phyloP scores from a whole-genome alignment of 192 early-diverging fungal species.

The Rhizophagus sp. region DNA sequence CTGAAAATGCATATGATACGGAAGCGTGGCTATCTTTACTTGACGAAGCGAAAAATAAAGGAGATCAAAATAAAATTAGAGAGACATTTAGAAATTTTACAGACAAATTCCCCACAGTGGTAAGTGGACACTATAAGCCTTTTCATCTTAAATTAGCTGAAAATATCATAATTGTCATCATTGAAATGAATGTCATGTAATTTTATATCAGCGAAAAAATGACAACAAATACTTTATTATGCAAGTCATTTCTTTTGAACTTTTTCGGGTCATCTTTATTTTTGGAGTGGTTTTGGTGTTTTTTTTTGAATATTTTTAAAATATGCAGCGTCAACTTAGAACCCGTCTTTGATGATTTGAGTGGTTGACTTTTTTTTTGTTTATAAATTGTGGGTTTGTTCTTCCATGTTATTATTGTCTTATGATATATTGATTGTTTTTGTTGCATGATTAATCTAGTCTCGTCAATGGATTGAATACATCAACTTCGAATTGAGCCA shows the following conservation, averaged over 20 bases:
- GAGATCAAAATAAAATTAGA: conserved; percentile 57
- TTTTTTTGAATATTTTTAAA: no score
- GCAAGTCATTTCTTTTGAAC: no score
- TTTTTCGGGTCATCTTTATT: no score
- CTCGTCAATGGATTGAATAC: conserved; percentile 75
- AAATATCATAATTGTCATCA: background rate
- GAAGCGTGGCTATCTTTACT: conserved; percentile 71
- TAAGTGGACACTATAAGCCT: conserved; percentile 47
- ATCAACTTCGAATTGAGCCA: conserved; percentile 82
- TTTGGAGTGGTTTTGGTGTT: no score
- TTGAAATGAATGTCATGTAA: background rate
- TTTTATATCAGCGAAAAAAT: no score
- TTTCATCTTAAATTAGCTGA: conserved; percentile 16
- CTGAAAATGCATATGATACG: conserved; percentile 57
- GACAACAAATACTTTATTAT: no score
- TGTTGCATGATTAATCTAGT: conserved; percentile 38
- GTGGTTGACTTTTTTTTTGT: background rate
- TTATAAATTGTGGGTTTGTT: background rate
- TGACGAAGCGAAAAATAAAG: conserved; percentile 56
- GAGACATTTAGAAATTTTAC: conserved; percentile 71
- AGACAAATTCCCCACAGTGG: conserved; percentile 79
- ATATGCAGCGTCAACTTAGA: no score
- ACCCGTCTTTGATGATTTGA: background rate
- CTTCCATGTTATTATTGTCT: background rate
- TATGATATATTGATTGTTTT: conserved; percentile 28